Evolutionary conservation across 1,284 basidiomycete genomes (phyloP).

Genomic region (Fomes fomentarius): DNA sequence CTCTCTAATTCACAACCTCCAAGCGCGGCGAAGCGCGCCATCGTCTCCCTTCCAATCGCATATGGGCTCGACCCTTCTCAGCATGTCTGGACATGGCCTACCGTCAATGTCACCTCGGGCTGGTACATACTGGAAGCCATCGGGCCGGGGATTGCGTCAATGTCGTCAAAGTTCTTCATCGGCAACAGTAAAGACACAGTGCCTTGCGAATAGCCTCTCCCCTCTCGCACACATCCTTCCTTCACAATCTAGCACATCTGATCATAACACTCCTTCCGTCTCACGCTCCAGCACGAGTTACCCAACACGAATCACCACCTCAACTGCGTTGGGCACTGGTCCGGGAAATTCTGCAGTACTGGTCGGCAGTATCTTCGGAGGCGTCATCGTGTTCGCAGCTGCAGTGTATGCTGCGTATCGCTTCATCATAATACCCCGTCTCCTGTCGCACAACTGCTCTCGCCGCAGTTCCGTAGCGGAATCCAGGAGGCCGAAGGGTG

Average conservation of each 20-base stretch:
- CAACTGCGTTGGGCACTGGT: neutral
- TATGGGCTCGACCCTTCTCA: conserved; percentile 14
- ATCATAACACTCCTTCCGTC: too few relatives aligned
- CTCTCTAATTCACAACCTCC: neutral
- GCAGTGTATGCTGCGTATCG: neutral
- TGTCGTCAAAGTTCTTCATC: conserved; percentile 28
- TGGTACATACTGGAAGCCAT: conserved; percentile 27
- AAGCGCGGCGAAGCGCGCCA: neutral
- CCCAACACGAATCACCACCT: neutral
- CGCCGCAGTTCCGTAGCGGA: neutral
- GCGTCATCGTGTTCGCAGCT: neutral
- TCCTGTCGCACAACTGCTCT: neutral
- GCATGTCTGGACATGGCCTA: conserved; percentile 23
- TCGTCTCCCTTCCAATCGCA: conserved; percentile 6
- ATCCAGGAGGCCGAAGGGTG: neutral
- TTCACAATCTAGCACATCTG: neutral
- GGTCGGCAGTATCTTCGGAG: neutral
- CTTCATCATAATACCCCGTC: neutral
- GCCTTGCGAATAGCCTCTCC: conserved; percentile 13
- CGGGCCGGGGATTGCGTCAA: neutral
- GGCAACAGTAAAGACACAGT: conserved; percentile 22
- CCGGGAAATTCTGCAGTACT: neutral
- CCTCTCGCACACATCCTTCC: conserved; percentile 7
- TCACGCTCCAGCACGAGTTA: too few relatives aligned
- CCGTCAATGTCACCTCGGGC: conserved; percentile 31